Evolutionary conservation across 2,329 filamentous ascomycete species (phyloP).

Genomic region (Xylaria sp.): DNA sequence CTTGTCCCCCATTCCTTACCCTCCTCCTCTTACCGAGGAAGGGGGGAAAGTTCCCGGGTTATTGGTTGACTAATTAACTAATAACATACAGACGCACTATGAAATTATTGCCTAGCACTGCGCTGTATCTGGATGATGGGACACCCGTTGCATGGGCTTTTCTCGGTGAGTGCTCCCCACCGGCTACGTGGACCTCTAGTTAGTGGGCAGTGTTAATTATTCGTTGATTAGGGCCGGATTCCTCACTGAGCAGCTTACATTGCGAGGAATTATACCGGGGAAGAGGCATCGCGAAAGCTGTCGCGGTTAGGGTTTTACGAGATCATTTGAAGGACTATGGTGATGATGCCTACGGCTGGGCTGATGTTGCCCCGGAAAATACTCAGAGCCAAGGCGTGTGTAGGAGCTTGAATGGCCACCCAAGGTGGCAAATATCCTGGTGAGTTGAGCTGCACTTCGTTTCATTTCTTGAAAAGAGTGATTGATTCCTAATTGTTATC

Average conservation of each 20-base stretch:
- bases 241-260: conserved; percentile 69
- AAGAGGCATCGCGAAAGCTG: conserved; percentile 70
- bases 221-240: conserved; percentile 62
- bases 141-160: conserved; percentile 74
- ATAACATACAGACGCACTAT: conserved; percentile 32
- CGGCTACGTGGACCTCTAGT: too few relatives aligned
- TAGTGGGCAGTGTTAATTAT: conserved; percentile 1
- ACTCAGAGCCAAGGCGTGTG: conserved; percentile 70
- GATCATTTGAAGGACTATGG: conserved; percentile 60
- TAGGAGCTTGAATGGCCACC: conserved; percentile 67
- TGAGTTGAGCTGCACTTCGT: conserved; percentile 49
- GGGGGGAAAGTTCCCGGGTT: neutral
- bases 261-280: conserved; percentile 71
- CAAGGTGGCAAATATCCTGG: conserved; percentile 70
- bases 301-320: conserved; percentile 68
- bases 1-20: conserved; percentile 39
- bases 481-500: conserved; percentile 32
- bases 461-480: neutral
- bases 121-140: conserved; percentile 58
- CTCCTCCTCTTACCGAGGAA: neutral
- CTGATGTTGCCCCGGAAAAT: conserved; percentile 73
- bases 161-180: conserved; percentile 53
- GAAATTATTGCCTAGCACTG: conserved; percentile 56
- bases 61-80: neutral
- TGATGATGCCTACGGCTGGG: conserved; percentile 64